Base-by-base conservation (phyloP, 768 basidiomycete genomes). In the Mycena leptocephala region DNA sequence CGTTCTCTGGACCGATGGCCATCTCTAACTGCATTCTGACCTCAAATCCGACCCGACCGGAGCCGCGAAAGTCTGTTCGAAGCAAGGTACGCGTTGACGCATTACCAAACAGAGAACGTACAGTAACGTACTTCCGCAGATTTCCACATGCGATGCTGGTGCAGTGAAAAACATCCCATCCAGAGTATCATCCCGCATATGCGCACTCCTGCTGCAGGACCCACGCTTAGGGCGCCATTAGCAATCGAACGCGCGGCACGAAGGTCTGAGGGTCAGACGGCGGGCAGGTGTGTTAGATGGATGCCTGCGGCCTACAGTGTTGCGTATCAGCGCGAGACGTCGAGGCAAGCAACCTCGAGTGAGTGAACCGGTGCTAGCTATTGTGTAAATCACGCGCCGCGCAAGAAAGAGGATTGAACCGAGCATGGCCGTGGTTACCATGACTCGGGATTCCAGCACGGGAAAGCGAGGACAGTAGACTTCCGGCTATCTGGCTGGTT, bases 21-120 rank as follows among this genome's bases (percentile, higher is more conserved):
- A 64, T 64, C 35, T 64, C n/a, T n/a, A n/a, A n/a, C n/a, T n/a
- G n/a, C n/a, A n/a, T n/a, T n/a, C 63, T 64, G 63, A 64, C 41
- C 63, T 48, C 41, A 46, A 46, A 64, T 64, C 63, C 41, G 63
- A 64, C 63, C 63, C 63, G 41, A 64, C 63, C 63, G 41, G 63
- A 48, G 61, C 63, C 63, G 63, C 63, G 37, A 62, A 62, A 41
- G 61, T 62, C 61, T 62, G 24, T 62, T 65, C 63, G 41, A 65
- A 65, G 30, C 43, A 65, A 65, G 63, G 63, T 65, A 65, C 63
- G 63, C 63, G 43, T 65, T n/a, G n/a, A n/a, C n/a, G n/a, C n/a
- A n/a, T n/a, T 65, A 43, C n/a, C 48, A 51, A 51, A 51, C 22
- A 51, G 24, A 51, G 22, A 51, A 51, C 48, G 24, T 51, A 51